Conservation (phyloP, 768 basidiomycete species). For the Tricholoma saponaceum region DNA sequence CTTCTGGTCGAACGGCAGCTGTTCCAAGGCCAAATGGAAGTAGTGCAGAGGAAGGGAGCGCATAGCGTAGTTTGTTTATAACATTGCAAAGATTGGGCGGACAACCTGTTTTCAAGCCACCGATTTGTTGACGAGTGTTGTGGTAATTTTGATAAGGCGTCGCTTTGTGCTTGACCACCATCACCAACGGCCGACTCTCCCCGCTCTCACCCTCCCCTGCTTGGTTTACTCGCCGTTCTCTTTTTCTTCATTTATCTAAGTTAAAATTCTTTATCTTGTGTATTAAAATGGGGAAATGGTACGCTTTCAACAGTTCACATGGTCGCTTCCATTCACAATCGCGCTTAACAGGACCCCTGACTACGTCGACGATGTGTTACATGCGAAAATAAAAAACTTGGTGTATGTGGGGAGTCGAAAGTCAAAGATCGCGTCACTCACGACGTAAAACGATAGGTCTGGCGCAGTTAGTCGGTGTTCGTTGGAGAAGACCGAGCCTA, state of each 20-base stretch:
- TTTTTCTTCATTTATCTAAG: constrained; percentile 11
- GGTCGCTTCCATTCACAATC: constrained; percentile 11
- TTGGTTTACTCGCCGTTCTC: background rate
- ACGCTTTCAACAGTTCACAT: constrained; percentile 5
- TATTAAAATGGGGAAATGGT: constrained; percentile 70
- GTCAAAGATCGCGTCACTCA: constrained; percentile 4
- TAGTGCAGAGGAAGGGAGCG: constrained; percentile 34
- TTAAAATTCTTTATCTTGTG: constrained; percentile 20
- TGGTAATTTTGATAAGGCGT: constrained; percentile 18
- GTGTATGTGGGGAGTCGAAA: constrained; percentile 49
- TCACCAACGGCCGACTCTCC: constrained; percentile 13
- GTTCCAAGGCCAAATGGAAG: constrained; percentile 30
- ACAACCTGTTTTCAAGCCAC: constrained; percentile 17
- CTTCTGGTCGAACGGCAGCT: constrained; percentile 19
- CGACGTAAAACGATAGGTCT: constrained; percentile 36
- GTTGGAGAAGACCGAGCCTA: constrained; percentile 60
- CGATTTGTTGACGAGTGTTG: constrained; percentile 32
- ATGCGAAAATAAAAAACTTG: constrained; percentile 69
- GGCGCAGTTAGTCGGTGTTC: constrained; percentile 68
- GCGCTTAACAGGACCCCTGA: constrained; percentile 55
- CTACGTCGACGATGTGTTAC: constrained; percentile 69
- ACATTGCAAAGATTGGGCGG: background rate
- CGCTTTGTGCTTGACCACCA: constrained; percentile 26
- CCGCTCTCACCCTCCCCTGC: constrained; percentile 2
- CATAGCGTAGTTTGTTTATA: constrained; percentile 10